Base-by-base conservation (phyloP, 768 basidiomycete genomes). In the Steccherinum ochraceum region DNA sequence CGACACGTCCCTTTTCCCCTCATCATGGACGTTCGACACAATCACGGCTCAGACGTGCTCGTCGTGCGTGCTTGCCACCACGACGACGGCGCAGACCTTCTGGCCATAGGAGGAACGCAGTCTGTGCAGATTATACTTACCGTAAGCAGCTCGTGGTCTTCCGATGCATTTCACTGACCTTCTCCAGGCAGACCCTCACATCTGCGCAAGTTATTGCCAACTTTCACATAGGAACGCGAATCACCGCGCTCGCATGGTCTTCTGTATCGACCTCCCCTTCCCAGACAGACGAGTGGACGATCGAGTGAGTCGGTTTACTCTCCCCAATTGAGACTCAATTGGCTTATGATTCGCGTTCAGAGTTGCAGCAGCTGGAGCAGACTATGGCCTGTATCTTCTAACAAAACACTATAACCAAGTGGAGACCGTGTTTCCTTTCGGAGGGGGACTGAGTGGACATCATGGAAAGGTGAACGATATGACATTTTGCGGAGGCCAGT, bases 231-330 rank as follows among this genome's bases (percentile, higher is more conserved):
- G 89, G 89, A 18, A 72, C 75, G 10, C 75, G 80, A 46, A 73
- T 87, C 40, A 89, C 86, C 2, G 78, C 90, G 3, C 64, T 92
- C 12, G 86, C 89, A 2, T 92, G 87, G 84, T 91, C 89, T 2
- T 74, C 86, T 39, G 70, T 73, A 12, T 72, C 86, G 5, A 68
- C 80, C 4, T 91, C 89, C 4, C 85, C 89, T 2, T 77, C 80
- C 12, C 67, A 68, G 18, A 75, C 75, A 48, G 81, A 84, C 50
- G 68, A 76, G 30, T 92, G 89, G 89, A 62, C 74, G 46, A 70
- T 90, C 25, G 84, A 91, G 89, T 90, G 56, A 54, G 70, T 16
- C n/a, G n/a, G n/a, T n/a, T n/a, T n/a, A n/a, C n/a, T n/a, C n/a
- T n/a, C n/a, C n/a, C n/a, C n/a, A n/a, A n/a, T n/a, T n/a, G n/a